Percentiles rank a stretch among this genome's conserved stretches.
Conservation (phyloP, 148 eudicot genomes). For the Bassia scoparia region DNA sequence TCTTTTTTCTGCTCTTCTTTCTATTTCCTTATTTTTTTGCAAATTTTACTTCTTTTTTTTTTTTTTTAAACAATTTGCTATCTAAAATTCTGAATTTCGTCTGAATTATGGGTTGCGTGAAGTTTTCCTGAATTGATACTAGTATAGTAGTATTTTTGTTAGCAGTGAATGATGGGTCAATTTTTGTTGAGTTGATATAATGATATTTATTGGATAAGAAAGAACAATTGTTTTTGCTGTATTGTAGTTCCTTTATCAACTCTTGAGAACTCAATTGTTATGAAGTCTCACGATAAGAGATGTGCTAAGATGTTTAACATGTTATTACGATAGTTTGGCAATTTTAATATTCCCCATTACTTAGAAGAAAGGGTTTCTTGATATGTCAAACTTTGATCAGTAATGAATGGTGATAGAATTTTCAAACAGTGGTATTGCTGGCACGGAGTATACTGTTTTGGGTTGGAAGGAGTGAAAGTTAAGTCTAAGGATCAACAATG, state of each 20-base stretch:
- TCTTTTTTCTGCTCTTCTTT: neutral
- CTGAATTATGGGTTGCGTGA: no score
- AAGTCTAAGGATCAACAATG: neutral
- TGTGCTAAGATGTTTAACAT: no score
- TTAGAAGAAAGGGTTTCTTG: neutral
- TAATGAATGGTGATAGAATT: neutral
- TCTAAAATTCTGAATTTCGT: no score
- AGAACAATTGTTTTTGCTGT: neutral
- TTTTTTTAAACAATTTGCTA: neutral
- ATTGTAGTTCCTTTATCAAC: neutral
- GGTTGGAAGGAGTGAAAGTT: neutral
- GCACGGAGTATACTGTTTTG: neutral
- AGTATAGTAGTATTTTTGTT: no score
- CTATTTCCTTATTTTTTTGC: neutral
- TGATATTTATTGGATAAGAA: neutral
- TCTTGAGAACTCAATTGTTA: neutral
- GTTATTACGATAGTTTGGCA: no score
- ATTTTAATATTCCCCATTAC: no score
- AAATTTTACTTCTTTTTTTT: neutral
- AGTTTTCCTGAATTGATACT: no score
- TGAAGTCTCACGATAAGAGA: neutral
- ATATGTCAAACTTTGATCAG: neutral
- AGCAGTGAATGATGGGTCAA: neutral
- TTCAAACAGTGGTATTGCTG: neutral
- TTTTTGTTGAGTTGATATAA: neutral